Conservation (phyloP, 768 basidiomycete genomes). For the Tylopilus subfusipes region DNA sequence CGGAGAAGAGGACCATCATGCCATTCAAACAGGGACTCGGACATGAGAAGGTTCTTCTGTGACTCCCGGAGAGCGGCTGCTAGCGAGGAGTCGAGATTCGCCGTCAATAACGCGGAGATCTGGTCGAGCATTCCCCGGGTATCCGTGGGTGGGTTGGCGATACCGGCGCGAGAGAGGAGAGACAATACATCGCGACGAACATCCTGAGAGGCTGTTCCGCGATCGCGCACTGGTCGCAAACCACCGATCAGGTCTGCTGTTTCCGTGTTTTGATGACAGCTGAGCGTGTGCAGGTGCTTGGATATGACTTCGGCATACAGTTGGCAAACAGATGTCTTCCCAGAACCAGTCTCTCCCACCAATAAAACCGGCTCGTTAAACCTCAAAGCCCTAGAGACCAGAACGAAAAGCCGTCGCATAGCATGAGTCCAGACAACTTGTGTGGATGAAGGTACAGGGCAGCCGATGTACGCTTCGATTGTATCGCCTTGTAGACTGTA, state of each 20-base stretch:
- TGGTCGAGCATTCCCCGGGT: conserved; percentile 24
- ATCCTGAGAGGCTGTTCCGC: conserved; percentile 51
- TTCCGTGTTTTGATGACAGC: conserved; percentile 98
- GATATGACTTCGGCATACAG: conserved; percentile 67
- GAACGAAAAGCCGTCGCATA: conserved; percentile 84
- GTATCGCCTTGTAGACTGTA: conserved; percentile 57
- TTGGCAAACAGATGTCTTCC: conserved; percentile 97
- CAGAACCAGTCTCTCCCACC: conserved; percentile 96
- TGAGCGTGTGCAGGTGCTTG: conserved; percentile 68
- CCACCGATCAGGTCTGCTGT: conserved; percentile 96
- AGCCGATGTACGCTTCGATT: conserved; percentile 50
- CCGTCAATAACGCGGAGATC: conserved; percentile 22
- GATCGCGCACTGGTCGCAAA: conserved; percentile 82
- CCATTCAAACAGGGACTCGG: conserved; percentile 92
- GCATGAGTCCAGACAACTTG: conserved; percentile 88
- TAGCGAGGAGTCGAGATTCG: conserved; percentile 30
- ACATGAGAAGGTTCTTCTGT: conserved; percentile 43
- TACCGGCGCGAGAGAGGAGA: conserved; percentile 41
- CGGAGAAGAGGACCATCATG: conserved; percentile 93
- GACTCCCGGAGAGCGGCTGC: conserved; percentile 38
- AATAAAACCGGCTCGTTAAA: conserved; percentile 94
- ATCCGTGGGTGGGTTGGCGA: conserved; percentile 26
- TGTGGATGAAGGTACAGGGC: conserved; percentile 42
- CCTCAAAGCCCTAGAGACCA: conserved; percentile 79
- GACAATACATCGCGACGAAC: conserved; percentile 41